phyloP scores from a whole-genome alignment of 139 green algal species.

The Volvox africanus region DNA sequence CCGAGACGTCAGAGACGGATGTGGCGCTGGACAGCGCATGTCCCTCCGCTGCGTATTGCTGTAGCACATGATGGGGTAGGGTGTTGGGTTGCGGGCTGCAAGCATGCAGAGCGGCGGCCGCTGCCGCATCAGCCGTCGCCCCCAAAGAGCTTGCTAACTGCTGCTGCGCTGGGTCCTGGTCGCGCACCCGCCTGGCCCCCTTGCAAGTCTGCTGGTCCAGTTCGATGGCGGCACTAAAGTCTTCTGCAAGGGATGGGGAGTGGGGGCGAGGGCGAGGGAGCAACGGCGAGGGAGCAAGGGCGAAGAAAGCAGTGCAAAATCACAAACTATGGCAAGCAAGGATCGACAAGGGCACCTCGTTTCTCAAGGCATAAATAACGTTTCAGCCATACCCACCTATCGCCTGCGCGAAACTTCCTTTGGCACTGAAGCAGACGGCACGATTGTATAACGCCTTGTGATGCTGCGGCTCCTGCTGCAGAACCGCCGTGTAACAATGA shows the following conservation, averaged over 20 bases:
- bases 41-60: background rate
- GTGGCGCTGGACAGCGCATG: background rate
- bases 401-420: constrained; percentile 73
- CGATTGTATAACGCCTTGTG: constrained; percentile 82
- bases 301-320: too few species aligned
- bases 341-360: too few species aligned
- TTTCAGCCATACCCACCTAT: constrained; percentile 64
- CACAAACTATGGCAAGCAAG: too few species aligned
- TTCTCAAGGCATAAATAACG: too few species aligned
- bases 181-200: background rate
- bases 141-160: background rate
- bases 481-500: constrained; percentile 67
- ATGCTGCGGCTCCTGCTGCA: constrained; percentile 78
- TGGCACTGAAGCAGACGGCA: constrained; percentile 78
- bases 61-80: constrained; percentile 24
- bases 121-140: background rate
- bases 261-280: too few species aligned
- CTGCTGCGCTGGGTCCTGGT: constrained; percentile 25
- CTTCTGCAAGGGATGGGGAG: constrained; percentile 17
- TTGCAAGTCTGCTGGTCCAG: constrained; percentile 5
- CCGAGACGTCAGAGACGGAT: constrained; percentile 23
- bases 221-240: constrained; percentile 18
- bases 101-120: background rate
- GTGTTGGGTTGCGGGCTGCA: background rate
- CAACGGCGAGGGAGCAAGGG: too few species aligned